Percentiles rank a stretch among this genome's conserved stretches.
These are phyloP conservation scores for Fraxinus platypoda DNA, from an alignment of 305 asterid species.

Conservation along the genomic window DNA sequence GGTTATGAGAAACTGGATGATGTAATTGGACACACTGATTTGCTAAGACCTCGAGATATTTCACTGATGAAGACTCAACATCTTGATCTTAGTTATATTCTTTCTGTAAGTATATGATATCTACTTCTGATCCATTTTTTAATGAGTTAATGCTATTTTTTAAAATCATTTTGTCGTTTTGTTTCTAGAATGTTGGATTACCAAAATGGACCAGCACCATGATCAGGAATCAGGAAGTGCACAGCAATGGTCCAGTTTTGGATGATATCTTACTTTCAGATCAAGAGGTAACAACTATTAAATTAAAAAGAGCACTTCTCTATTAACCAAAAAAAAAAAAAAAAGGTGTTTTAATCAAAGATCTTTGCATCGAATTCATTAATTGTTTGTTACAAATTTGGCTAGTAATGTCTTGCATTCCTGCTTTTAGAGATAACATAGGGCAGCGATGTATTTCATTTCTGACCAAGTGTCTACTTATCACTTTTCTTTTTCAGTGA, in stretches of 20 bases:
- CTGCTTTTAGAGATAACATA: neutral
- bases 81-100: constrained; percentile 75
- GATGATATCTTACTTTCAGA: constrained; percentile 84
- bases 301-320: neutral
- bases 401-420: neutral
- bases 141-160: constrained; percentile 12
- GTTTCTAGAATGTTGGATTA: constrained; percentile 66
- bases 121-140: constrained; percentile 3
- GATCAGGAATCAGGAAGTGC: constrained; percentile 91
- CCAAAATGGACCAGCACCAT: constrained; percentile 89
- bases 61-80: constrained; percentile 94
- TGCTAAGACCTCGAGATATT: constrained; percentile 76
- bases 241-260: constrained; percentile 87
- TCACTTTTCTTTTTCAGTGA: neutral
- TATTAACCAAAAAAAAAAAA: neutral
- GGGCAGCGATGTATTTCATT: neutral
- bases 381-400: neutral
- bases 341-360: neutral
- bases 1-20: constrained; percentile 97
- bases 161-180: constrained; percentile 15
- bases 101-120: constrained; percentile 58
- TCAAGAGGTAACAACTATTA: constrained; percentile 53
- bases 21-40: constrained; percentile 78
- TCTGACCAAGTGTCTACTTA: neutral
- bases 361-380: neutral